phyloP scores from a whole-genome alignment of 2,329 filamentous ascomycete genomes.

The Diaporthe caulivora region DNA sequence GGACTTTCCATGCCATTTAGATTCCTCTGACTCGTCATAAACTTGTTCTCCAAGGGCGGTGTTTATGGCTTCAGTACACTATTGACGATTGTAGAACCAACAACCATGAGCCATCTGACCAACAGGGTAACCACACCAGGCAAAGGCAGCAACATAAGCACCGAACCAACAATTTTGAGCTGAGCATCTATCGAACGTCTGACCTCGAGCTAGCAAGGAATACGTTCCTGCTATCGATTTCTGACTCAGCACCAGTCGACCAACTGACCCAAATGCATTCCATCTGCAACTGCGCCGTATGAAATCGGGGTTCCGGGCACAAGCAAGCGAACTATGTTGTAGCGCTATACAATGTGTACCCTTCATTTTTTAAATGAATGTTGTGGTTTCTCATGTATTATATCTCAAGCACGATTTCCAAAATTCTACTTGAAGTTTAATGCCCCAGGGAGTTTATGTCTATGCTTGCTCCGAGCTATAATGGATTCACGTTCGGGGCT shows the following conservation, averaged over 20 bases:
- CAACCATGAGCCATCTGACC: background rate
- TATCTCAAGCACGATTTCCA: background rate
- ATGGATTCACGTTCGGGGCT: background rate
- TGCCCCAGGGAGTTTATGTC: background rate
- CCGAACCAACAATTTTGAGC: background rate
- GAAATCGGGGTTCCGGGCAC: background rate
- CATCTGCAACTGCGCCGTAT: background rate
- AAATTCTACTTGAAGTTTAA: background rate
- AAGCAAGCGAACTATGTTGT: background rate
- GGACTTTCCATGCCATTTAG: no score
- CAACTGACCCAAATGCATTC: background rate
- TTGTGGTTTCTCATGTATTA: background rate
- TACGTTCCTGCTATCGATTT: background rate
- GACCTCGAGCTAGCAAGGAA: background rate
- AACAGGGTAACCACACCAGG: background rate
- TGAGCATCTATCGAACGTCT: background rate
- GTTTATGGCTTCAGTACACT: background rate
- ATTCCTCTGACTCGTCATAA: background rate
- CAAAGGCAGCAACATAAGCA: background rate
- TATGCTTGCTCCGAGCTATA: background rate
- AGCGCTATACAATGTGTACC: background rate
- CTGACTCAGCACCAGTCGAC: background rate
- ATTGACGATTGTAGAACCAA: background rate
- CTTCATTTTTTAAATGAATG: background rate
- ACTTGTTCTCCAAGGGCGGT: background rate